Base-by-base conservation (phyloP, 129 eudicot genomes). In the Kitagawia praeruptora region DNA sequence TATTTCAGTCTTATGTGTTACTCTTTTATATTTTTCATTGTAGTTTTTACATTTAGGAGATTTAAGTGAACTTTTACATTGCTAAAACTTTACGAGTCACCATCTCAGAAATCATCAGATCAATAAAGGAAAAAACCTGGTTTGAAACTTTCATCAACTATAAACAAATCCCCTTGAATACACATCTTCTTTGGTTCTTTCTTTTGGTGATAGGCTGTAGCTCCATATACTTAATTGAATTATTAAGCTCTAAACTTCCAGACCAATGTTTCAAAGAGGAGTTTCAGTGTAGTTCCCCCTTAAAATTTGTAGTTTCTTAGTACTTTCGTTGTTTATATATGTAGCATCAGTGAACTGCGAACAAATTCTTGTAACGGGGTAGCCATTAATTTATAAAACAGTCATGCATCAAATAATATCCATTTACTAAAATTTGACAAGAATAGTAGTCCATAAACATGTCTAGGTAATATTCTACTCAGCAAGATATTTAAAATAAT, bases 1-100 rank as follows among this genome's bases (percentile, higher is more conserved):
- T 56, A 15, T 75, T 67, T 74, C 37, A 34, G 74, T 76, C 74
- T 37, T 34, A 13, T 76, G 72, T 75, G 72, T 14, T 25, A 27
- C 39, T 45, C 18, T 1, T 46, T 45, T n/a, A 45, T 44, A 45
- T 64, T 10, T 10, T 64, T 28, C 71, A 64, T 27, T 16, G 13
- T 21, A 45, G 16, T 72, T 45, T 31, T 45, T 45, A 13, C 49
- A 74, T 74, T 31, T 31, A 31, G 28, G 44, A 70, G 74, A 53
- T 19, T 53, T 19, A 21, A 21, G 31, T 56, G 2, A 54, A 56
- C 66, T 56, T 56, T 56, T 23, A 19, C 31, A 23, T 23, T 56
- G n/a, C 58, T 51, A 54, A 19, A 21, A 15, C 27, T 19, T 54
- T 19, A 53, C 11, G 25, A 54, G 27, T 27, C 63, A 54, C 63